Conservation (phyloP, 345 rosid genomes). For the Dipteronia dyeriana region DNA sequence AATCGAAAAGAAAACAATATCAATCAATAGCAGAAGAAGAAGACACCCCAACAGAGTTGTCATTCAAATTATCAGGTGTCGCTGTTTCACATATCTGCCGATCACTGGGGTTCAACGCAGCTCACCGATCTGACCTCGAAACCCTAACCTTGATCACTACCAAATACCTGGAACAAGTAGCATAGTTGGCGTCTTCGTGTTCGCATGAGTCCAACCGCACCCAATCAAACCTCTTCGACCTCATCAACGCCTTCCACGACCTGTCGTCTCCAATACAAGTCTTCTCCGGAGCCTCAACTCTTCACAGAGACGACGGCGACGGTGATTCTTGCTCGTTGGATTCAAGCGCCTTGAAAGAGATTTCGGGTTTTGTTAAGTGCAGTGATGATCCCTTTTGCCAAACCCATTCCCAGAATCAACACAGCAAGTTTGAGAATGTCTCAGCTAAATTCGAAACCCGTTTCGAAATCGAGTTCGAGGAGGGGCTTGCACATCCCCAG, state of each 20-base stretch:
- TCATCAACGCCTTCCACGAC: conserved; percentile 48
- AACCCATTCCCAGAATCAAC: conserved; percentile 38
- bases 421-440: neutral
- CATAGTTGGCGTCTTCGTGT: conserved; percentile 36
- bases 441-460: neutral
- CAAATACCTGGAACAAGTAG: conserved; percentile 46
- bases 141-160: conserved; percentile 45
- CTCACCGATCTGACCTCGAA: conserved; percentile 45
- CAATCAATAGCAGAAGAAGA: conserved; percentile 23
- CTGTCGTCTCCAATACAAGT: conserved; percentile 31
- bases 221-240: conserved; percentile 50
- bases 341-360: conserved; percentile 34
- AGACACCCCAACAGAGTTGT: conserved; percentile 30
- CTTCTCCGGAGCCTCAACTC: conserved; percentile 46
- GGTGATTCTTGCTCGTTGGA: conserved; percentile 19
- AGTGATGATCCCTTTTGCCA: conserved; percentile 56
- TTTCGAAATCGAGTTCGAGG: neutral
- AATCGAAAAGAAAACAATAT: neutral
- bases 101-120: conserved; percentile 47
- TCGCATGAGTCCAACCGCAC: conserved; percentile 51
- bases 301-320: conserved; percentile 16
- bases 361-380: conserved; percentile 35
- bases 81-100: conserved; percentile 65
- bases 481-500: conserved; percentile 27
- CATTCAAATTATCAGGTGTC: conserved; percentile 39